Evolutionary conservation across 176 grass and related monocot species (phyloP), one percentile per base, ranked within the genome.

Genomic region (Aegilops bicornis): DNA sequence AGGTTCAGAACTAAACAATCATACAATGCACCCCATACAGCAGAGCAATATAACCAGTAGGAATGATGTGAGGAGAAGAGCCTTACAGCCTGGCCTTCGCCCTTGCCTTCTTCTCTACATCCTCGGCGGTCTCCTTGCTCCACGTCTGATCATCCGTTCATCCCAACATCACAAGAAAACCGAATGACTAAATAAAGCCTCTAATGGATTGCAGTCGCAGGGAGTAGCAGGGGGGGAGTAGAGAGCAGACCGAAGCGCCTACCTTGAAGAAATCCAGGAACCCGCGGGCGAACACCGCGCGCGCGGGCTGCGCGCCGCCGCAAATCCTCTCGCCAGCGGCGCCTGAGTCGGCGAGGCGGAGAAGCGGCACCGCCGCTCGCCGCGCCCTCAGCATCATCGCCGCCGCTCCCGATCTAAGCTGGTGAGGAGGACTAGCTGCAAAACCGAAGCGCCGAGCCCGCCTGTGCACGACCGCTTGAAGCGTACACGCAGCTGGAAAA

Each of bases 71-170:
- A 9, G 52, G n/a, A 72, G 83, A 36, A 45, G 82, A 91, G 77
- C 25, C 89, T 87, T 87, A 98, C 93, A 98, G 83, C 81, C 96
- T 95, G 27, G 89, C 93, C 85, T 90, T 91, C 64, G 88, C 91
- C 89, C 92, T 76, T 2, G 73, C 73, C 15, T 52, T 76, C 23
- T 80, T 86, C 84, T 95, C 86, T 62, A 84, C 91, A 78, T 90
- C 87, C 88, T 85, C 77, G 50, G 92, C 58, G 37, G 86, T 86
- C 71, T 95, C 90, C 89, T 88, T 95, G 69, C 24, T 81, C 77
- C 17, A 43, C 52, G 22, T 80, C 91, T 95, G 59, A 9, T 30
- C 27, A 87, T 23, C 29, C 62, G 15, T n/a, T 27, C 62, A 31
- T 25, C 24, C 33, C 60, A 66, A 22, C 68, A 89, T 65, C 45